Conservation (phyloP, 2,329 filamentous ascomycete species). For the Phaeoacremonium minimum region DNA sequence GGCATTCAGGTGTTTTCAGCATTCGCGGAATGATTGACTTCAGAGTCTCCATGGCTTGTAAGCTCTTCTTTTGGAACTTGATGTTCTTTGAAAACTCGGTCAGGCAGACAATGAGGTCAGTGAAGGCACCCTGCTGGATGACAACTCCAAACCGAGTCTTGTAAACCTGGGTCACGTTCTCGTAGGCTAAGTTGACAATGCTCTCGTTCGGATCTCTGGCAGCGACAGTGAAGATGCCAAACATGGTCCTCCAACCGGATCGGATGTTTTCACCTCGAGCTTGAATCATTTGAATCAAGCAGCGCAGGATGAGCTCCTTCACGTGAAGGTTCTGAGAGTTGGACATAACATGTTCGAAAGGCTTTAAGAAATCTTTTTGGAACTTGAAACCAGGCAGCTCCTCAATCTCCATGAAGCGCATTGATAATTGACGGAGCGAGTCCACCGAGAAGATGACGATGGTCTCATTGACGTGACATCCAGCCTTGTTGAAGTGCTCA, state of each 20-base stretch:
- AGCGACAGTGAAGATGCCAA: conserved; percentile 95
- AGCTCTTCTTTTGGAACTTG: conserved; percentile 96
- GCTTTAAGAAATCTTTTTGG: conserved; percentile 98
- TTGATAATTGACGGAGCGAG: conserved; percentile 89
- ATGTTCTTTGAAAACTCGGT: conserved; percentile 99
- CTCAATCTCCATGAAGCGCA: conserved; percentile 98
- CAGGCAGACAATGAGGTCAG: conserved; percentile 90
- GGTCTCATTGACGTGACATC: conserved; percentile 91
- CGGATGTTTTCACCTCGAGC: conserved; percentile 94
- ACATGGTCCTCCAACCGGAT: conserved; percentile 99
- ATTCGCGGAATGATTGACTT: conserved; percentile 93
- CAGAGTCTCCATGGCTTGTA: conserved; percentile 91
- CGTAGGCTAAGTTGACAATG: conserved; percentile 94
- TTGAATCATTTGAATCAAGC: conserved; percentile 98
- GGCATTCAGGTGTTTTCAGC: conserved; percentile 93
- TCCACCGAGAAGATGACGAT: conserved; percentile 98
- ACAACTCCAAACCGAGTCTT: conserved; percentile 93
- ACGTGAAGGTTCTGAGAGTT: conserved; percentile 89
- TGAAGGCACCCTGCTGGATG: conserved; percentile 93
- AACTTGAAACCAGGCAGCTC: conserved; percentile 99
- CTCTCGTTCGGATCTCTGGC: conserved; percentile 89
- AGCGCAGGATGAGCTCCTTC: conserved; percentile 95
- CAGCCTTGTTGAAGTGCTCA: conserved; percentile 96
- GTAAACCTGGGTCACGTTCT: conserved; percentile 94
- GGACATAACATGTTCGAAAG: conserved; percentile 94